Evolutionary conservation across 371 early-diverging fungal genomes (phyloP).

Genomic region (Conidiobolus incongruus): DNA sequence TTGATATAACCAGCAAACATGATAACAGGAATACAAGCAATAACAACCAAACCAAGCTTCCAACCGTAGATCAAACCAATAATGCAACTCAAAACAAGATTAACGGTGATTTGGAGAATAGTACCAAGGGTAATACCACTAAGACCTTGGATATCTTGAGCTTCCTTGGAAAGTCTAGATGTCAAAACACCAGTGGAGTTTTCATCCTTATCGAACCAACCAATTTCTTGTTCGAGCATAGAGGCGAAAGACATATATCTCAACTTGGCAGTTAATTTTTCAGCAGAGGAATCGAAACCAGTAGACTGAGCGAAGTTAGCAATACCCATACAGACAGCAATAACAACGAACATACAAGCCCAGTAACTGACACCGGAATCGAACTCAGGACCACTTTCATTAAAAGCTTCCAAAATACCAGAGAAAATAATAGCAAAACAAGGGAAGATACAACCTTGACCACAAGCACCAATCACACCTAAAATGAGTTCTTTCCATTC

Average conservation of each 20-base stretch:
- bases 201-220: slow-evolving; percentile 59
- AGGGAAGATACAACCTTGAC: slow-evolving; percentile 11
- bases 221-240: slow-evolving; percentile 61
- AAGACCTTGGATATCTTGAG: slow-evolving; percentile 28
- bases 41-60: slow-evolving; percentile 37
- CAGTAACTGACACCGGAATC: slow-evolving; percentile 32
- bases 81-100: slow-evolving; percentile 6
- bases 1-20: slow-evolving; percentile 3
- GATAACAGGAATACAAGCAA: slow-evolving; percentile 23
- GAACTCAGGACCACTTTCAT: slow-evolving; percentile 9
- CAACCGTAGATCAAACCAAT: slow-evolving; percentile 35
- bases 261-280: slow-evolving; percentile 30
- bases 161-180: slow-evolving; percentile 58
- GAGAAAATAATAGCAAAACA: slow-evolving; percentile 25
- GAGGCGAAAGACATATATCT: slow-evolving; percentile 27
- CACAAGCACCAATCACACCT: slow-evolving; percentile 6
- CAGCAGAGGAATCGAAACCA: slow-evolving; percentile 22
- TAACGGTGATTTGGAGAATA: slow-evolving; percentile 4
- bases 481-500: slow-evolving; percentile 6
- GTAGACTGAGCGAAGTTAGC: slow-evolving; percentile 14
- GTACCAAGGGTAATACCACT: slow-evolving; percentile 9
- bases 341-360: slow-evolving; percentile 43
- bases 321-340: slow-evolving; percentile 24
- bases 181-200: slow-evolving; percentile 64
- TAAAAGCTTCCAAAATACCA: slow-evolving; percentile 18